phyloP scores from a whole-genome alignment of 192 early-diverging fungal genomes.

The Oehlia diaphana region DNA sequence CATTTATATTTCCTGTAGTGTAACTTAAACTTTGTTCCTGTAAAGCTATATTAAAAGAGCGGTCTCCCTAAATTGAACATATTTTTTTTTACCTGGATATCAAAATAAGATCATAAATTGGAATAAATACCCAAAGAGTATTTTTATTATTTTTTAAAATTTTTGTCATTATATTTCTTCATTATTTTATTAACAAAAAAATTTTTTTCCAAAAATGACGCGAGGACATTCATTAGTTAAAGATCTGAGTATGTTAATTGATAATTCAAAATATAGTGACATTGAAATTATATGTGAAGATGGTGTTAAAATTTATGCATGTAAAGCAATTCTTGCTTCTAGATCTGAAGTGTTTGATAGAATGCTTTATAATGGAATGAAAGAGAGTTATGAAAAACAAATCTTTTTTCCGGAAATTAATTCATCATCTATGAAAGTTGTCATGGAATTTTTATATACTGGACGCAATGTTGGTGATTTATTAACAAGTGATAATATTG shows the following conservation, averaged over 20 bases:
- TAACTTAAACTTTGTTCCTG: no score
- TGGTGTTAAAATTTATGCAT: background rate
- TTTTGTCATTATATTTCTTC: no score
- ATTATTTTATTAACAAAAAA: background rate
- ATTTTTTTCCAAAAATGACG: background rate
- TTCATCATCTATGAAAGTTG: background rate
- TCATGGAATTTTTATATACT: slow-evolving; percentile 22
- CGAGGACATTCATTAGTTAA: background rate
- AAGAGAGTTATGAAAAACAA: slow-evolving; percentile 14
- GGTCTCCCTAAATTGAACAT: no score
- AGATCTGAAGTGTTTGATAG: slow-evolving; percentile 8
- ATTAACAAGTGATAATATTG: background rate
- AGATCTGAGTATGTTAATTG: background rate
- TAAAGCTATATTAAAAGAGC: no score
- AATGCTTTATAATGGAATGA: slow-evolving; percentile 23
- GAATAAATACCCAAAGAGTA: no score
- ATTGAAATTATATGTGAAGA: background rate
- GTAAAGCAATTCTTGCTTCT: slow-evolving; percentile 1
- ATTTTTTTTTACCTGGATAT: no score
- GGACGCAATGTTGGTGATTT: background rate
- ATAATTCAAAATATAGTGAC: slow-evolving; percentile 12
- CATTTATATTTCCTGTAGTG: no score
- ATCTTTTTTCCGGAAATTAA: slow-evolving; percentile 9
- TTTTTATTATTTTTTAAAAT: no score
- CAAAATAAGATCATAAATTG: no score